Conservation (phyloP, 2,329 filamentous ascomycete species). For the Dryadomyces quercivorus region DNA sequence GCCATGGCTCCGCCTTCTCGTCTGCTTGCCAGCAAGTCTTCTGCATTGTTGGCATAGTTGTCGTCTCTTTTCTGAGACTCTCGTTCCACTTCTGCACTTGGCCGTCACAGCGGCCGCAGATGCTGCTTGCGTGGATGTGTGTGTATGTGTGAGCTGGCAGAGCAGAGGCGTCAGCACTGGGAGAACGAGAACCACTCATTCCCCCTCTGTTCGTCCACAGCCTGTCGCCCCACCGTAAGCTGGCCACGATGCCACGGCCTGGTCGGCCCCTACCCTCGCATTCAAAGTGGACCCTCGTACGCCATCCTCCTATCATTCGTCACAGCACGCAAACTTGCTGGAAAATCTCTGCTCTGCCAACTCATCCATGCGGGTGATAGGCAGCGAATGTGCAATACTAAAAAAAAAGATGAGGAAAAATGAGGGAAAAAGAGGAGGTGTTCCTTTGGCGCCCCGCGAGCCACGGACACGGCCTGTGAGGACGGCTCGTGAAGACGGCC, state of each 20-base stretch:
- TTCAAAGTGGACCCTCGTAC: background rate
- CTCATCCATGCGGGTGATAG: slow-evolving; percentile 26
- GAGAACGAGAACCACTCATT: background rate
- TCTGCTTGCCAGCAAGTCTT: background rate
- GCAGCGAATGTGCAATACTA: background rate
- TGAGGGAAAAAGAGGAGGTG: background rate
- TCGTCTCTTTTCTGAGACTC: background rate
- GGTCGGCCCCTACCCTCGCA: background rate
- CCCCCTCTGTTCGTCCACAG: background rate
- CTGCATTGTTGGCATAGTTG: background rate
- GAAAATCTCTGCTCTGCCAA: slow-evolving; percentile 19
- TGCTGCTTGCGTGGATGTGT: background rate
- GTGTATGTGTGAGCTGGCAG: background rate
- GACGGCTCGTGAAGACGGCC: too few relatives aligned
- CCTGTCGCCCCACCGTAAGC: background rate
- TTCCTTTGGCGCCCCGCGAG: background rate
- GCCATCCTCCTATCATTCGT: background rate
- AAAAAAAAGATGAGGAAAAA: background rate
- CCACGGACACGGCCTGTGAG: too few relatives aligned
- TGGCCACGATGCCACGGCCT: background rate
- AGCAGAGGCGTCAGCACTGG: background rate
- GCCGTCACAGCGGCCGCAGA: slow-evolving; percentile 33
- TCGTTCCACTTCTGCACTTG: slow-evolving; percentile 7
- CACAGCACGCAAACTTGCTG: background rate
- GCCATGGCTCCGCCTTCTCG: background rate